Conservation (phyloP, 2,329 filamentous ascomycete genomes). For the Shiraia sp. region DNA sequence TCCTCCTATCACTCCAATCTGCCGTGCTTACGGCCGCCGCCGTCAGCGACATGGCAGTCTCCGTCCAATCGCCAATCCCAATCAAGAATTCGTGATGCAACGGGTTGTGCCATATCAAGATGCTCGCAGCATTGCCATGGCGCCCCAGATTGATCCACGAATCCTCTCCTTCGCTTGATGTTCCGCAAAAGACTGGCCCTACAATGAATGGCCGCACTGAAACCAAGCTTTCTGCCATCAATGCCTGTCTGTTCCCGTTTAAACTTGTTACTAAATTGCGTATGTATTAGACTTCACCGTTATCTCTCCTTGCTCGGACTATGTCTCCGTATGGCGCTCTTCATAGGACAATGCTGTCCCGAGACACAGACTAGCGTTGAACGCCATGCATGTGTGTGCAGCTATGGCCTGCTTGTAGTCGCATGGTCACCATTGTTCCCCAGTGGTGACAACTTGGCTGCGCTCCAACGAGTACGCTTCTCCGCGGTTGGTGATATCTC, state of each 20-base stretch:
- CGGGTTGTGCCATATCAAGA: neutral
- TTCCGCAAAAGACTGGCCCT: slow-evolving; percentile 1
- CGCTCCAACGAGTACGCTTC: too few species aligned
- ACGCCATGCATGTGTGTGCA: too few species aligned
- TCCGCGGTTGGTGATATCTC: too few species aligned
- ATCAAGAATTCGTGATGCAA: too few species aligned
- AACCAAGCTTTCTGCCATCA: neutral
- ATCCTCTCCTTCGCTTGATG: neutral
- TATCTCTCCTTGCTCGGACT: slow-evolving; percentile 15
- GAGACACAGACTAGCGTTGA: neutral
- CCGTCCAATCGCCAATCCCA: neutral
- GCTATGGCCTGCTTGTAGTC: neutral
- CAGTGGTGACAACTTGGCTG: neutral
- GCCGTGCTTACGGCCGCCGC: slow-evolving; percentile 7
- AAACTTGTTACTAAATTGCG: slow-evolving; percentile 15
- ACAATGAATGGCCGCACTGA: too few species aligned
- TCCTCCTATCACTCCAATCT: slow-evolving; percentile 1
- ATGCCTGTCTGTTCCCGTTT: neutral
- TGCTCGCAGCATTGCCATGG: neutral
- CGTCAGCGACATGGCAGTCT: slow-evolving; percentile 4
- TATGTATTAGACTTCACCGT: slow-evolving; percentile 20
- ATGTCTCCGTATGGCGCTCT: slow-evolving; percentile 5
- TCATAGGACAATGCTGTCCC: slow-evolving; percentile 4
- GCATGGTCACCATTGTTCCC: neutral
- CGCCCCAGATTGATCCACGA: too few species aligned